Conservation (phyloP, 75 land plant genomes). For the Larix kaempferi region DNA sequence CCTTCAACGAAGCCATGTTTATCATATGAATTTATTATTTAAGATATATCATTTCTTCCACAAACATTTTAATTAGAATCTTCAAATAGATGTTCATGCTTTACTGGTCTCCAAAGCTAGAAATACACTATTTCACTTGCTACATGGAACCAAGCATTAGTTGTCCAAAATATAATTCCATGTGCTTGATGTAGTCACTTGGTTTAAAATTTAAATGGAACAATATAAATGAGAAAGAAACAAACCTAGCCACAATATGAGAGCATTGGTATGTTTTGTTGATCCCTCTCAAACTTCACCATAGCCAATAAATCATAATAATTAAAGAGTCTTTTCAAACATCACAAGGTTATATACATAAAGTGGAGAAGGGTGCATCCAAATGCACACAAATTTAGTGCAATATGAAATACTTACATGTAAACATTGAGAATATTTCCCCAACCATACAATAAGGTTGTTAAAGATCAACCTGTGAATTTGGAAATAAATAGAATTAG, state of each 20-base stretch:
- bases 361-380: not conserved
- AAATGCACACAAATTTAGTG: not conserved
- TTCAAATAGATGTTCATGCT: not conserved
- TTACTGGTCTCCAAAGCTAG: not conserved
- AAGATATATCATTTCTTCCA: not conserved
- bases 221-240: not conserved
- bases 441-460: slow-evolving; percentile 71
- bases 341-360: not conserved
- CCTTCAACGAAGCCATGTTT: too few relatives aligned
- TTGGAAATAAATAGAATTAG: slow-evolving; percentile 29
- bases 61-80: not conserved
- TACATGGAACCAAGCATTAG: slow-evolving; percentile 21
- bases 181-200: not conserved
- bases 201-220: not conserved
- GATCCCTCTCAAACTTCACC: slow-evolving; percentile 42
- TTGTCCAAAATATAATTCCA: slow-evolving; percentile 37
- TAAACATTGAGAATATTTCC: slow-evolving; percentile 75
- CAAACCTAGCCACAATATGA: slow-evolving; percentile 44
- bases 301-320: not conserved
- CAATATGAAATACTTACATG: slow-evolving; percentile 34
- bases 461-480: slow-evolving; percentile 90
- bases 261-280: slow-evolving; percentile 38
- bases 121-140: not conserved
- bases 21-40: not conserved
- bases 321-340: not conserved